Percentiles rank a stretch among this genome's conserved stretches.
Conservation (phyloP, 768 basidiomycete genomes). For the Russula earlei region DNA sequence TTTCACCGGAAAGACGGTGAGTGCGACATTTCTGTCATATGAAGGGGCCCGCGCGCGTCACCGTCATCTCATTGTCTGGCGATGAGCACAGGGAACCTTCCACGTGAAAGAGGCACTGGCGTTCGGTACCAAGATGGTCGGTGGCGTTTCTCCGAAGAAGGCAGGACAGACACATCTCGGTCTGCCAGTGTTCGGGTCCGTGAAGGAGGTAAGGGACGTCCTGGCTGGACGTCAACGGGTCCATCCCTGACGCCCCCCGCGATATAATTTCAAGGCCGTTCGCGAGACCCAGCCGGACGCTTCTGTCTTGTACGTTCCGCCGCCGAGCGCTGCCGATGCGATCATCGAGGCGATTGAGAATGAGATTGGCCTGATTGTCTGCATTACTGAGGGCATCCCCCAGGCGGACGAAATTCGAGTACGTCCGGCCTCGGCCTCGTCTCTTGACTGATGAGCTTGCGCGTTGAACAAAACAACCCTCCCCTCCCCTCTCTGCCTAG, state of each 20-base stretch:
- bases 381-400: constrained; percentile 97
- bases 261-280: constrained; percentile 55
- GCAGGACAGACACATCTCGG: constrained; percentile 94
- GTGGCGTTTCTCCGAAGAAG: constrained; percentile 94
- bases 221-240: background rate
- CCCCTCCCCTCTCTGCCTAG: constrained; percentile 28
- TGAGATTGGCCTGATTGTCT: constrained; percentile 95
- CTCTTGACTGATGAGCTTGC: background rate
- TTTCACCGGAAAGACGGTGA: constrained; percentile 90
- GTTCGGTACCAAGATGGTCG: constrained; percentile 96
- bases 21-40: background rate
- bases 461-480: background rate
- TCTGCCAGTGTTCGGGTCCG: constrained; percentile 86
- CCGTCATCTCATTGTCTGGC: too few species aligned
- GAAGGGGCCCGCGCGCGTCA: background rate
- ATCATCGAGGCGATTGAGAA: constrained; percentile 99
- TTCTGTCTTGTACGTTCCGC: constrained; percentile 94
- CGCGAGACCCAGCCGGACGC: constrained; percentile 83
- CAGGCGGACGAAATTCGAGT: constrained; percentile 94
- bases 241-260: too few species aligned
- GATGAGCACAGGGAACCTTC: constrained; percentile 72
- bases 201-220: constrained; percentile 61
- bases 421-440: constrained; percentile 20
- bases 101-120: constrained; percentile 88
- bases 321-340: constrained; percentile 91